A percentile compares a stretch with the other conserved stretches of the same genome.
These are phyloP conservation scores for Cutaneotrichosporon sp. DNA, from an alignment of 1,284 basidiomycete species.

Conservation along the genomic window DNA sequence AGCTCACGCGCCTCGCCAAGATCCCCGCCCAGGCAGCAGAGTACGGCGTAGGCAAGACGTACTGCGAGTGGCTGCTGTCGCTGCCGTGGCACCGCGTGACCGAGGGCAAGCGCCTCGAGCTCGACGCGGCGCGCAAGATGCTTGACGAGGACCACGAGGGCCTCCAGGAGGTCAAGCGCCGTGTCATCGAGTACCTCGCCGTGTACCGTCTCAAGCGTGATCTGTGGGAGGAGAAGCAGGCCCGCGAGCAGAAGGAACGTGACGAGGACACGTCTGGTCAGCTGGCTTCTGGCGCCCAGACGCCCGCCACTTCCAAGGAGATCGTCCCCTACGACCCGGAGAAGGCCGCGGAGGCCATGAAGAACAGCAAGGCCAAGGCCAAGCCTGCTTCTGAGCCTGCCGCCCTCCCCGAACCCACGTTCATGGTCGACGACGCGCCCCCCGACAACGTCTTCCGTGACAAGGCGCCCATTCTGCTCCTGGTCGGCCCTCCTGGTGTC, in stretches of 20 bases:
- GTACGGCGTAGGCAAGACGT: conserved; percentile 48
- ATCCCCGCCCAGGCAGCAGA: conserved; percentile 49
- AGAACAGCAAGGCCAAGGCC: background rate
- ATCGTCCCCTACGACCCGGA: conserved; percentile 11
- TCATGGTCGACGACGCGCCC: conserved; percentile 29
- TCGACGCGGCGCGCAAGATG: conserved; percentile 35
- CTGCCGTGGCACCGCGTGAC: conserved; percentile 46
- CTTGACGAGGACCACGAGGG: conserved; percentile 51
- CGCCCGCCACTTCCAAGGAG: conserved; percentile 11
- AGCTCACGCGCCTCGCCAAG: conserved; percentile 38
- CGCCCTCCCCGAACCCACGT: conserved; percentile 2
- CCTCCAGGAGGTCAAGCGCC: conserved; percentile 46
- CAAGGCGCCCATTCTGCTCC: conserved; percentile 48
- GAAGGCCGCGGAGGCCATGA: background rate
- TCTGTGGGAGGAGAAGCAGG: conserved; percentile 38
- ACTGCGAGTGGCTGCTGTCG: conserved; percentile 46
- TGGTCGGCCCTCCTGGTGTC: conserved; percentile 94
- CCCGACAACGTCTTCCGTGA: conserved; percentile 44
- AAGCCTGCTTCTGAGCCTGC: background rate
- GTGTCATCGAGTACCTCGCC: conserved; percentile 50
- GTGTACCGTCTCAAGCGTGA: conserved; percentile 49
- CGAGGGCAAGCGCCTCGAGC: conserved; percentile 35
- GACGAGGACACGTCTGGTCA: conserved; percentile 3
- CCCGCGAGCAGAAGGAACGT: conserved; percentile 5
- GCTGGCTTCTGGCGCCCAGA: conserved; percentile 2